phyloP scores from a whole-genome alignment of 306 rosid species.

The Hippophae gyantsensis region DNA sequence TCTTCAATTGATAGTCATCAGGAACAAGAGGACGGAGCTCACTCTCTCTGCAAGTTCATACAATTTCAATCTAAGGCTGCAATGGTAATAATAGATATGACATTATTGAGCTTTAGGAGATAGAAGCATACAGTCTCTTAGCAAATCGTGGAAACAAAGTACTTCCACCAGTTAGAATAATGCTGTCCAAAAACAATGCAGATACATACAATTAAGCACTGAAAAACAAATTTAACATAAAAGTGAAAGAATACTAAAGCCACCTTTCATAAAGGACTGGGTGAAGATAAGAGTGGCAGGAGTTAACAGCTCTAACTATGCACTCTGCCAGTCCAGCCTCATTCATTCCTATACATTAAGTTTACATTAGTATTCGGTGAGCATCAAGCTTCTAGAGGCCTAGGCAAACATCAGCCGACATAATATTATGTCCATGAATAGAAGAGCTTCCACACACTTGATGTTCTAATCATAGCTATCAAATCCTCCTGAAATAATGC shows the following conservation, averaged over 20 bases:
- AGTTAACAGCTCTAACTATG: conserved; percentile 71
- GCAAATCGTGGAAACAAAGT: conserved; percentile 75
- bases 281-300: conserved; percentile 78
- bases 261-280: conserved; percentile 85
- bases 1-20: conserved; percentile 74
- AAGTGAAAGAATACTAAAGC: conserved; percentile 6
- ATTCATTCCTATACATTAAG: conserved; percentile 66
- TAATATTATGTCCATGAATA: background rate
- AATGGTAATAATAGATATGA: conserved; percentile 1
- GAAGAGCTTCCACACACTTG: background rate
- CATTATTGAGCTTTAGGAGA: background rate
- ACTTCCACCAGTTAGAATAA: conserved; percentile 91
- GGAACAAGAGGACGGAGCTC: conserved; percentile 96
- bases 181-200: conserved; percentile 41
- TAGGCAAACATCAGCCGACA: conserved; percentile 7
- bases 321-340: conserved; percentile 94
- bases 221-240: background rate
- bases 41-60: conserved; percentile 45
- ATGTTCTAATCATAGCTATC: no score
- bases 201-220: conserved; percentile 4
- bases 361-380: conserved; percentile 15
- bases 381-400: background rate
- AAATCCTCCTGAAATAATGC: no score
- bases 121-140: conserved; percentile 63
- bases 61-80: conserved; percentile 1